Conservation (phyloP, 2,329 filamentous ascomycete genomes). For the Mariannaea elegans region DNA sequence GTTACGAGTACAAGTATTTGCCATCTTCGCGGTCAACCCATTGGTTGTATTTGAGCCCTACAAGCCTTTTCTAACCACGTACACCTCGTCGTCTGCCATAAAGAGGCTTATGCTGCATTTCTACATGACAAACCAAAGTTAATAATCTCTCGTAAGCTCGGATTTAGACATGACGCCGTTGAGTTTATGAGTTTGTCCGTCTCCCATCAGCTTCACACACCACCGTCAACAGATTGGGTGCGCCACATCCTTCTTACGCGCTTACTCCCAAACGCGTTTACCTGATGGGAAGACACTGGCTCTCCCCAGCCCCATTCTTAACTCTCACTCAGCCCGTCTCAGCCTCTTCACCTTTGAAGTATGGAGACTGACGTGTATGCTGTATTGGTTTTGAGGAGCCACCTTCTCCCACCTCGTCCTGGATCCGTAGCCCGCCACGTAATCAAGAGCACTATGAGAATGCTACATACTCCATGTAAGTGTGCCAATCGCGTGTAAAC, state of each 20-base stretch:
- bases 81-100: too few relatives aligned
- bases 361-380: neutral
- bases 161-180: too few relatives aligned
- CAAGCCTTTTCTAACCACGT: too few relatives aligned
- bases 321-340: neutral
- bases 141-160: too few relatives aligned
- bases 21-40: neutral
- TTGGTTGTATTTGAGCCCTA: neutral
- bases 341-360: neutral
- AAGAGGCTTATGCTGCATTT: too few relatives aligned
- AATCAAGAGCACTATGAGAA: neutral
- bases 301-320: neutral
- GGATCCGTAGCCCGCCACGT: neutral
- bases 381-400: neutral
- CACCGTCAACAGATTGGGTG: too few relatives aligned
- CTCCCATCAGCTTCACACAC: too few relatives aligned
- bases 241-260: neutral
- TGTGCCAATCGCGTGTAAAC: conserved; percentile 7
- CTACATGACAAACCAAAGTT: too few relatives aligned
- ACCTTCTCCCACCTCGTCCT: neutral
- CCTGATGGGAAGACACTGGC: neutral
- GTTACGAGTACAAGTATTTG: too few relatives aligned
- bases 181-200: too few relatives aligned
- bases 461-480: neutral
- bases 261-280: neutral